phyloP scores from a whole-genome alignment of 2,329 filamentous ascomycete species.

The Nemania abortiva region DNA sequence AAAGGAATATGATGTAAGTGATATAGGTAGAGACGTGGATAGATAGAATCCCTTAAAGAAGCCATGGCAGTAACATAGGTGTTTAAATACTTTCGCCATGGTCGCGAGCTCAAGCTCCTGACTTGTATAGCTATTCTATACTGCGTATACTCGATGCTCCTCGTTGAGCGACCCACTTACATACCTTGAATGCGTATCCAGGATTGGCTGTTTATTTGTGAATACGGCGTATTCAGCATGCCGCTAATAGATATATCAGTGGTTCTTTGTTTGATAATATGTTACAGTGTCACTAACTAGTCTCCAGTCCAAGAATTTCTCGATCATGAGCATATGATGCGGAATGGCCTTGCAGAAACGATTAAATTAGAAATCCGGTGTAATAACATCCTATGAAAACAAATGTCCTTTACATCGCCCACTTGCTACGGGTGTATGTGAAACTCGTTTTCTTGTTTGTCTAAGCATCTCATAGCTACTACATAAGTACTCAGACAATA shows the following conservation, averaged over 20 bases:
- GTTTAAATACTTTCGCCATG: not conserved
- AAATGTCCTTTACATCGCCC: too few species aligned
- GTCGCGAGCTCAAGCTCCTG: not conserved
- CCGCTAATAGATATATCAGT: too few species aligned
- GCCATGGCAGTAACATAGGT: not conserved
- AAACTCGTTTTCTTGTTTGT: not conserved
- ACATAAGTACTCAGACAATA: not conserved
- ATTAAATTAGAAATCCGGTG: too few species aligned
- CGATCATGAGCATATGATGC: too few species aligned
- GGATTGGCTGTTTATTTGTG: slow-evolving; percentile 3
- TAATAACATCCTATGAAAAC: too few species aligned
- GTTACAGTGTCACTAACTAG: not conserved
- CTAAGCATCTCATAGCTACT: not conserved
- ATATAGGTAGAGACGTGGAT: not conserved
- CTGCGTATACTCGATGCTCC: not conserved
- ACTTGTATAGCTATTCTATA: not conserved
- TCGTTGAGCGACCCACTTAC: not conserved
- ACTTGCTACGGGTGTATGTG: too few species aligned
- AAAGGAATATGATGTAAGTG: not conserved
- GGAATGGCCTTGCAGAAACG: too few species aligned
- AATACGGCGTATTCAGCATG: slow-evolving; percentile 20
- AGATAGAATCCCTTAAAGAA: not conserved
- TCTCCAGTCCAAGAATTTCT: too few species aligned
- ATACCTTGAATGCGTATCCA: not conserved
- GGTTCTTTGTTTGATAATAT: not conserved